A percentile compares a stretch with the other conserved stretches of the same genome.
Conservation (phyloP, 148 eudicot species). For the Oxyria digyna region DNA sequence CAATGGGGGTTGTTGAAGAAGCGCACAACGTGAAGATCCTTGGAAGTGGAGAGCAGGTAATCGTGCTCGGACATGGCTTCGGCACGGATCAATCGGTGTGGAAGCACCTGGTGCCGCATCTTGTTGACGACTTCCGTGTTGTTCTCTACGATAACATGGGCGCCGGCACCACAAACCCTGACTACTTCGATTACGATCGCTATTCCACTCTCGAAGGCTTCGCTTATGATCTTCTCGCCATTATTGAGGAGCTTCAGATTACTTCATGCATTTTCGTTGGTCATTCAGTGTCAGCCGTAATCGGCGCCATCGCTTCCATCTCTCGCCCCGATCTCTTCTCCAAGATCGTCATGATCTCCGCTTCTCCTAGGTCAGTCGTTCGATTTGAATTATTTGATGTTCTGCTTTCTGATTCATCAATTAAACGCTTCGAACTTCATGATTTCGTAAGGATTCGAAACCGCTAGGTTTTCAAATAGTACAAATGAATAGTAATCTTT, state of each 20-base stretch:
- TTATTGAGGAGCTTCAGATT: constrained; percentile 50
- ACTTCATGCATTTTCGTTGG: constrained; percentile 58
- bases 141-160: constrained; percentile 82
- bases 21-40: constrained; percentile 70
- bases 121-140: constrained; percentile 48
- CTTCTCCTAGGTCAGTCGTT: constrained; percentile 58
- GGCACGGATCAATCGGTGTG: constrained; percentile 89
- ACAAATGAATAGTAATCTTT: no score
- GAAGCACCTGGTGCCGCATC: constrained; percentile 72
- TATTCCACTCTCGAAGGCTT: constrained; percentile 60
- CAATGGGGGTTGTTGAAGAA: constrained; percentile 71
- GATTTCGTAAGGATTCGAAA: neutral
- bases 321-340: constrained; percentile 70
- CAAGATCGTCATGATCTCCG: constrained; percentile 45
- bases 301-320: constrained; percentile 64
- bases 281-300: constrained; percentile 68
- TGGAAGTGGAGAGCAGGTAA: constrained; percentile 32
- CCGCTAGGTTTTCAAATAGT: no score
- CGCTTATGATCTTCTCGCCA: constrained; percentile 58
- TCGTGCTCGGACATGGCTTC: constrained; percentile 75
- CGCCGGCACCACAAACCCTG: constrained; percentile 89
- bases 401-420: neutral
- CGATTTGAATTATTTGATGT: neutral
- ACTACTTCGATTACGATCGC: constrained; percentile 67
- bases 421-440: neutral